Conservation (phyloP, 257 asterid species). For the Plectranthus barbatus region DNA sequence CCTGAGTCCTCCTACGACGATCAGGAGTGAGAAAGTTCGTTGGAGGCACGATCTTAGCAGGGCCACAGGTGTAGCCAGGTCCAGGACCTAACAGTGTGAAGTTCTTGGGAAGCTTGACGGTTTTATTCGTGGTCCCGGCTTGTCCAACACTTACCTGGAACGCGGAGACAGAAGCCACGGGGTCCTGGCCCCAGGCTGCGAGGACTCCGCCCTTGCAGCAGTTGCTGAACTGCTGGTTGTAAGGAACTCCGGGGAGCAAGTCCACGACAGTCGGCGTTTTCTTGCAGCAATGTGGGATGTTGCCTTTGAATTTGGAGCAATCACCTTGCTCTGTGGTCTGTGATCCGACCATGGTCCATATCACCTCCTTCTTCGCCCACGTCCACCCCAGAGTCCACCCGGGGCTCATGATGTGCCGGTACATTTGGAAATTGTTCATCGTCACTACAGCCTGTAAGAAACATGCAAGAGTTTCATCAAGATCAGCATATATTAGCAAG, state of each 20-base stretch:
- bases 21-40: conserved; percentile 61
- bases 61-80: conserved; percentile 78
- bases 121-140: conserved; percentile 68
- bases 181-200: conserved; percentile 69
- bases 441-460: conserved; percentile 51
- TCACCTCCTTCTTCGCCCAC: conserved; percentile 79
- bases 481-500: neutral
- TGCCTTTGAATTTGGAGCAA: conserved; percentile 73
- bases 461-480: neutral
- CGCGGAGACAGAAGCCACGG: conserved; percentile 40
- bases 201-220: conserved; percentile 77
- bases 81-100: conserved; percentile 70
- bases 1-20: conserved; percentile 64
- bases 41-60: conserved; percentile 63
- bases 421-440: conserved; percentile 65
- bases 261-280: conserved; percentile 57
- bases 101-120: conserved; percentile 65
- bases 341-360: conserved; percentile 65
- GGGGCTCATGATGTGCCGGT: conserved; percentile 67
- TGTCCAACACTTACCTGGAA: conserved; percentile 72
- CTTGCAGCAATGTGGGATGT: conserved; percentile 73
- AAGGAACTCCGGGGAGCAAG: conserved; percentile 70
- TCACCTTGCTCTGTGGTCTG: conserved; percentile 82
- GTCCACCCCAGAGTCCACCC: conserved; percentile 82
- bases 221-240: conserved; percentile 62